phyloP scores from a whole-genome alignment of 192 early-diverging fungal genomes.

The Linnemannia elongata region DNA sequence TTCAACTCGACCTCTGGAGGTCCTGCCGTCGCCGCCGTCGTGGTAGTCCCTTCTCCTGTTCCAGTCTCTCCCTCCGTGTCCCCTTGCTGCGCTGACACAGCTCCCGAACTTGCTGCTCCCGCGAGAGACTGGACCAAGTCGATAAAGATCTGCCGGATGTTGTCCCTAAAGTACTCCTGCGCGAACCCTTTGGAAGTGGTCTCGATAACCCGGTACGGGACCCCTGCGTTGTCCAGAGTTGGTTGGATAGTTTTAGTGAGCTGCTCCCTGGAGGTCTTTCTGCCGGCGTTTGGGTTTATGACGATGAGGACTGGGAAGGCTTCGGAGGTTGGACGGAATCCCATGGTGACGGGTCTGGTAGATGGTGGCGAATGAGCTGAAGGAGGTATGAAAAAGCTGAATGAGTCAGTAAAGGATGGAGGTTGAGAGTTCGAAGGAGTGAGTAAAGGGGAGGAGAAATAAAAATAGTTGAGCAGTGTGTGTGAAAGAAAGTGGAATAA shows the following conservation, averaged over 20 bases:
- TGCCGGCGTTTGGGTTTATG: slow-evolving; percentile 56
- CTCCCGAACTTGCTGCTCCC: background rate
- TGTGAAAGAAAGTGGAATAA: no score
- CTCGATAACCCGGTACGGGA: slow-evolving; percentile 18
- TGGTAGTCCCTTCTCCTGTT: background rate
- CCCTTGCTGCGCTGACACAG: background rate
- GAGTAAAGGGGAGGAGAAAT: no score
- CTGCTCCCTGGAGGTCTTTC: slow-evolving; percentile 8
- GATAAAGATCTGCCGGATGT: slow-evolving; percentile 21
- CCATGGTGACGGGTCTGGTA: background rate
- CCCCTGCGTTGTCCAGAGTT: slow-evolving; percentile 29
- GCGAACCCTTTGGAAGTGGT: slow-evolving; percentile 30
- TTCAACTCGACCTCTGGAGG: background rate
- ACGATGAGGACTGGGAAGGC: slow-evolving; percentile 39
- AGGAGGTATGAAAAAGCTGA: no score
- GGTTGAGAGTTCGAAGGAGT: no score
- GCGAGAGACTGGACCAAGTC: slow-evolving; percentile 21
- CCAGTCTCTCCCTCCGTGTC: background rate
- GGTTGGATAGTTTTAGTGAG: slow-evolving; percentile 49
- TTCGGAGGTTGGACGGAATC: slow-evolving; percentile 11
- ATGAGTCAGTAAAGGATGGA: no score
- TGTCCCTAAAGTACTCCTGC: slow-evolving; percentile 23
- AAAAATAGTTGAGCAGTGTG: no score
- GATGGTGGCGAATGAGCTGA: no score
- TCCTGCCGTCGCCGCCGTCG: background rate